Evolutionary conservation across 345 rosid genomes (phyloP).

Genomic region (Lepidium sativum): DNA sequence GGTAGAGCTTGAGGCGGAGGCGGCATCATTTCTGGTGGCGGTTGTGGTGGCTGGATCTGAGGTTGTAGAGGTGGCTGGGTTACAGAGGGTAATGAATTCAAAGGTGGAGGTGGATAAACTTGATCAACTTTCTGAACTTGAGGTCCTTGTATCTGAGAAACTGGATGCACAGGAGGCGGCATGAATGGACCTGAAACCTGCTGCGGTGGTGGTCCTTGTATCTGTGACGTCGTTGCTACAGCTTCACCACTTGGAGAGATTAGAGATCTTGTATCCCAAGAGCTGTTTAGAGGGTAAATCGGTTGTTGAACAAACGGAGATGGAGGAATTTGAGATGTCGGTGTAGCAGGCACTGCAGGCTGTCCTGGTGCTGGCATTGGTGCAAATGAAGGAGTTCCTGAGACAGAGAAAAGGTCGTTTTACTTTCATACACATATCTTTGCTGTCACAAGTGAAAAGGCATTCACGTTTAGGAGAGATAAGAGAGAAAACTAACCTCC

Average conservation of each 20-base stretch:
- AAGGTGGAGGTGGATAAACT: constrained; percentile 41
- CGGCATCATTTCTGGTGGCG: constrained; percentile 31
- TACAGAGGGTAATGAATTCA: constrained; percentile 16
- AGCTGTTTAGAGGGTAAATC: constrained; percentile 46
- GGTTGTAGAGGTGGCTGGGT: constrained; percentile 35
- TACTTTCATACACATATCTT: constrained; percentile 23
- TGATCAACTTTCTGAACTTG: constrained; percentile 58
- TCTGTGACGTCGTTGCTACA: constrained; percentile 35
- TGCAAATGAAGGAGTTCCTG: constrained; percentile 51
- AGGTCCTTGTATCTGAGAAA: constrained; percentile 63
- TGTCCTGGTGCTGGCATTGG: constrained; percentile 48
- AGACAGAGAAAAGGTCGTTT: constrained; percentile 27
- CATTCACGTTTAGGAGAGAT: constrained; percentile 20
- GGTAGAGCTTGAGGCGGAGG: constrained; percentile 48
- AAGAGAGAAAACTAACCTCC: constrained; percentile 43
- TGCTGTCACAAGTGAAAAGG: not conserved
- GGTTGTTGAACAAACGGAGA: constrained; percentile 68
- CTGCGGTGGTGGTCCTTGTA: constrained; percentile 18
- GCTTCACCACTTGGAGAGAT: constrained; percentile 46
- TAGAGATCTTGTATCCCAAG: constrained; percentile 71
- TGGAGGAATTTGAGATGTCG: constrained; percentile 61
- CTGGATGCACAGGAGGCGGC: constrained; percentile 70
- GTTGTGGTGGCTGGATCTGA: constrained; percentile 36
- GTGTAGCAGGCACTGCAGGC: constrained; percentile 43
- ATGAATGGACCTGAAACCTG: constrained; percentile 53